Evolutionary conservation across 108 stramenopile species (phyloP), one percentile per base, ranked within the genome.

Genomic region (Aurantiochytrium sp.): DNA sequence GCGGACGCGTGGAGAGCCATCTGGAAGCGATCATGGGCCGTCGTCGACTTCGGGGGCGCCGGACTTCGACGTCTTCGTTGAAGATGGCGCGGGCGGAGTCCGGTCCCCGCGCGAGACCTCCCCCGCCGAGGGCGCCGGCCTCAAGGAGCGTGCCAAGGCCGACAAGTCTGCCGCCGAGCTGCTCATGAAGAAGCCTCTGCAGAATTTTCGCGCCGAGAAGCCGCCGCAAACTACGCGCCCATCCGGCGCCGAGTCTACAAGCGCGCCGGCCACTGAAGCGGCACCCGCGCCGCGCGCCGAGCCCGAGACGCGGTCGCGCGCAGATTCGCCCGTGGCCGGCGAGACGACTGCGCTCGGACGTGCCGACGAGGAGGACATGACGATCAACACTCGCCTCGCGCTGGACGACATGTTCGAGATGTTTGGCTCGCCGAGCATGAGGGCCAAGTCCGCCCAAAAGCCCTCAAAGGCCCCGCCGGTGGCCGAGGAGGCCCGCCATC

Each of bases 371-470:
- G 89, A 89, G 5, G 89, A 89, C 52, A 52, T 89, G 68, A 89
- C 89, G 10, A 89, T 89, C 42, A 89, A 89, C 85, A 89, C 87
- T 8, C 68, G 88, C 30, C 45, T 89, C 5, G 89, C 87, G 1
- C 36, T 45, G 32, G 87, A 88, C n/a, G 73, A 45, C 21, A 32
- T 89, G 32, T 30, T 37, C 3, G 87, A 81, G 3, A 86, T 88
- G 88, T 88, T 89, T 31, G 69, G 87, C 85, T 87, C 86, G 65
- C 88, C 88, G 27, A 48, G 42, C 30, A 48, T 81, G 45, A 81
- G 32, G 45, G 12, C 15, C 45, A 24, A 6, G 21, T 48, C 59
- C 19, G 59, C 27, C 34, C 15, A 65, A 27, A 68, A 68, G 31
- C 68, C n/a, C 27, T 31, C 10, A 54, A 54, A 54, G 53, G 21